Base-by-base conservation (phyloP, 345 rosid species). In the Microcos paniculata region DNA sequence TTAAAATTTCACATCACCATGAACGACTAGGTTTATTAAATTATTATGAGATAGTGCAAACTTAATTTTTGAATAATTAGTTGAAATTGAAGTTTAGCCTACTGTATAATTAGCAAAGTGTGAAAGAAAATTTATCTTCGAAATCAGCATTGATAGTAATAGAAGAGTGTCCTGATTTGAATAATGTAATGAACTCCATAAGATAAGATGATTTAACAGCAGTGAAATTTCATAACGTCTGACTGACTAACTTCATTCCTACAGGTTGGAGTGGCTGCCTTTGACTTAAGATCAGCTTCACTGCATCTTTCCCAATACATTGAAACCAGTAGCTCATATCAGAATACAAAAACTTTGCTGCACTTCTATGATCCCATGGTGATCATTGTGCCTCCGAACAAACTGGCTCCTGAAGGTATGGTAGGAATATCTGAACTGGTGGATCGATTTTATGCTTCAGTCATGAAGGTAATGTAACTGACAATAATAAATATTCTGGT, bases 241-340 rank as follows among this genome's bases (percentile, higher is more conserved):
- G 48, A 64, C 64, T 76, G 45, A 73, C 43, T 43, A 48, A 30
- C 15, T 70, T 64, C 42, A 18, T 57, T 10, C 73, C 57, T 51
- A 67, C 81, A 95, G 99, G 99, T 93, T 26, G 99, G 98, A 73
- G 84, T 96, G 84, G 97, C 98, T 77, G 96, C 98, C 77, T 91
- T 96, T 79, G 97, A 96, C 87, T 79, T 96, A 62, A 87, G 98
- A 79, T 87, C 94, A 56, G 99, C 98, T 23, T 81, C 97, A 18
- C 79, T 93, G 81, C 96, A 96, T 84, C 96, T 96, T 51, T 96
- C 99, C 62, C 99, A 96, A 79, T 93, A 91, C 75, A 95, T 91
- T 61, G 99, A 95, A 82, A 95, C 98, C 18, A 95, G 99, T 78
- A 90, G 93, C 82, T 95, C 96, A 40, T 95, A 93, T 59, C 98